Evolutionary conservation across 192 early-diverging fungal species (phyloP).

Genomic region (Rhizophagus clarus): DNA sequence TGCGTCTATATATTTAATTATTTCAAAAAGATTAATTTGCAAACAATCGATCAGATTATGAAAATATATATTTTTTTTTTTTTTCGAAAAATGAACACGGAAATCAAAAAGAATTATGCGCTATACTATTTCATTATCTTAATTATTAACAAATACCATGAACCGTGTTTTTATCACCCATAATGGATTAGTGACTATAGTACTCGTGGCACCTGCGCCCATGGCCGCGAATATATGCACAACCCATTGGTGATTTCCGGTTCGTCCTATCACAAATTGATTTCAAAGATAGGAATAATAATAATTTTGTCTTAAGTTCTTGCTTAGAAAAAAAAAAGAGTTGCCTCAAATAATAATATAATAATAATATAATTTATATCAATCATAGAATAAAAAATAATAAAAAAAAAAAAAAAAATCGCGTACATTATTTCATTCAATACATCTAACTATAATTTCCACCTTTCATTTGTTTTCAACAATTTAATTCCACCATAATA

Average conservation of each 20-base stretch:
- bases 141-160: conserved; percentile 58
- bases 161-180: conserved; percentile 93
- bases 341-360: no score
- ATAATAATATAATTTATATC: not conserved
- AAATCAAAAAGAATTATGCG: not conserved
- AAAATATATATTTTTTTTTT: not conserved
- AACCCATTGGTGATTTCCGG: conserved; percentile 37
- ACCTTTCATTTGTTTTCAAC: not conserved
- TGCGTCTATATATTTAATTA: conserved; percentile 62
- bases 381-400: no score
- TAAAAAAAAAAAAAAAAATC: not conserved
- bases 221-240: conserved; percentile 87
- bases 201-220: conserved; percentile 77
- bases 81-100: not conserved
- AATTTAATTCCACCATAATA: not conserved
- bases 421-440: not conserved
- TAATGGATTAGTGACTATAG: conserved; percentile 82
- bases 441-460: not conserved
- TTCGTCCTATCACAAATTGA: conserved; percentile 16
- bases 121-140: not conserved
- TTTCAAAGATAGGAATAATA: conserved; percentile 6
- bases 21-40: not conserved
- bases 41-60: conserved; percentile 33
- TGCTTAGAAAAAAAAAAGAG: not conserved
- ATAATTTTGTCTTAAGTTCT: conserved; percentile 17